Conservation (phyloP, 2,329 filamentous ascomycete genomes). For the Knufia fluminis region DNA sequence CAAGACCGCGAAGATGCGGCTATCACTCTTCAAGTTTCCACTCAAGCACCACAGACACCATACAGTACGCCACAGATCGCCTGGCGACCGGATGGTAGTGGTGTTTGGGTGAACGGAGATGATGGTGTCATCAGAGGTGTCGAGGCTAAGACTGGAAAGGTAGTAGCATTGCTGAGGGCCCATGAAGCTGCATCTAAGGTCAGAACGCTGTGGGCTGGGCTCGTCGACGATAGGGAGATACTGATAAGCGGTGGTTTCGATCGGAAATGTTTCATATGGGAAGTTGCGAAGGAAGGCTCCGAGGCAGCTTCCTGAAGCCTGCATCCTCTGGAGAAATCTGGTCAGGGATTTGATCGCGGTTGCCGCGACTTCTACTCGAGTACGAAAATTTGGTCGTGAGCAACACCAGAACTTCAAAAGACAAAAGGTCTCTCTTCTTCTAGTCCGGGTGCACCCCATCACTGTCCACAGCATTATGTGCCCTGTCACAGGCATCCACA, state of each 20-base stretch:
- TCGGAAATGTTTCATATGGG: conserved; percentile 51
- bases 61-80: conserved; percentile 54
- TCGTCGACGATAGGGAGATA: conserved; percentile 32
- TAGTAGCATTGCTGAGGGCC: conserved; percentile 39
- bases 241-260: conserved; percentile 58
- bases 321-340: too few species aligned
- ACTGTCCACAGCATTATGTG: too few species aligned
- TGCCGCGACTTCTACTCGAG: too few species aligned
- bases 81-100: conserved; percentile 54
- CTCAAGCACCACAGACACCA: conserved; percentile 53
- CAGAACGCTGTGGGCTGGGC: conserved; percentile 48
- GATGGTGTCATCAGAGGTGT: conserved; percentile 54
- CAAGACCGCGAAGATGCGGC: conserved; percentile 51
- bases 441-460: too few species aligned
- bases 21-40: conserved; percentile 51
- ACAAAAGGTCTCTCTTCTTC: too few species aligned
- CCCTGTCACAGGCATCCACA: too few species aligned
- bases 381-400: too few species aligned
- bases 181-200: conserved; percentile 48
- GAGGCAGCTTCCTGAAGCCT: too few species aligned
- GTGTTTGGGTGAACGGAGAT: conserved; percentile 57
- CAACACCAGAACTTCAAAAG: too few species aligned
- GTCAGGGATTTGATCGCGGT: too few species aligned
- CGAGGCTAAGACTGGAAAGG: conserved; percentile 50
- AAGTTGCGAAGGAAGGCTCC: background rate